Percentiles rank a stretch among this genome's conserved stretches.
phyloP scores from a whole-genome alignment of 805 yeast genomes.

The Wickerhamomyces mucosus region DNA sequence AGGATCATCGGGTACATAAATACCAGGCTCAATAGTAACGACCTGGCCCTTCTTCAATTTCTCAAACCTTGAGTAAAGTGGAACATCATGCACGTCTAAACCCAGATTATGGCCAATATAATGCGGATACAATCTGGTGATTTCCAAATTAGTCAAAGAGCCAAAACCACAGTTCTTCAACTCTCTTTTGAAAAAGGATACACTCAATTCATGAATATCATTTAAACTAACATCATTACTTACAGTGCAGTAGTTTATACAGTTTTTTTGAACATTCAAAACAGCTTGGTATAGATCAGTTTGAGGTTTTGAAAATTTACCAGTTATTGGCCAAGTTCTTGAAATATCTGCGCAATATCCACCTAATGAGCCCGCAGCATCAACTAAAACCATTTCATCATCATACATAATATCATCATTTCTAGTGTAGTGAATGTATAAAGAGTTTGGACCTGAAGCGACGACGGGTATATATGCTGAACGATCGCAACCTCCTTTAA shows the following conservation, averaged over 20 bases:
- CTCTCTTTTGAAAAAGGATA: conserved; percentile 48
- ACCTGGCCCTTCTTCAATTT: conserved; percentile 64
- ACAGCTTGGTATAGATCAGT: conserved; percentile 84
- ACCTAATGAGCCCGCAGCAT: conserved; percentile 90
- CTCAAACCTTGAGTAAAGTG: conserved; percentile 47
- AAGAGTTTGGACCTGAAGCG: conserved; percentile 85
- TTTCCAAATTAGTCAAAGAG: conserved; percentile 39
- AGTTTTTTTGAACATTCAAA: conserved; percentile 66
- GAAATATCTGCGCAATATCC: conserved; percentile 96
- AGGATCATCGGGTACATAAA: conserved; percentile 68
- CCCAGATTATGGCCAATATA: conserved; percentile 95
- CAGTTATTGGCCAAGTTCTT: conserved; percentile 88
- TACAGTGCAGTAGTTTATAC: conserved; percentile 63
- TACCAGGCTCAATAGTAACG: conserved; percentile 91
- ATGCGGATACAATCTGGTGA: conserved; percentile 70
- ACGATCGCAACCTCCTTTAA: conserved; percentile 80
- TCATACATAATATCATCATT: conserved; percentile 74
- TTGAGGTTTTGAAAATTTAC: conserved; percentile 69
- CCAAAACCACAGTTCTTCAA: conserved; percentile 65
- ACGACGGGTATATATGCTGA: conserved; percentile 94
- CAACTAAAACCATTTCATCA: conserved; percentile 83
- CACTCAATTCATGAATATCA: conserved; percentile 68
- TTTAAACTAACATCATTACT: conserved; percentile 45
- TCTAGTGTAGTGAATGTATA: conserved; percentile 88
- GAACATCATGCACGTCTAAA: conserved; percentile 80